Conservation (phyloP, 495 filamentous ascomycete species). For the Neurospora sp. region DNA sequence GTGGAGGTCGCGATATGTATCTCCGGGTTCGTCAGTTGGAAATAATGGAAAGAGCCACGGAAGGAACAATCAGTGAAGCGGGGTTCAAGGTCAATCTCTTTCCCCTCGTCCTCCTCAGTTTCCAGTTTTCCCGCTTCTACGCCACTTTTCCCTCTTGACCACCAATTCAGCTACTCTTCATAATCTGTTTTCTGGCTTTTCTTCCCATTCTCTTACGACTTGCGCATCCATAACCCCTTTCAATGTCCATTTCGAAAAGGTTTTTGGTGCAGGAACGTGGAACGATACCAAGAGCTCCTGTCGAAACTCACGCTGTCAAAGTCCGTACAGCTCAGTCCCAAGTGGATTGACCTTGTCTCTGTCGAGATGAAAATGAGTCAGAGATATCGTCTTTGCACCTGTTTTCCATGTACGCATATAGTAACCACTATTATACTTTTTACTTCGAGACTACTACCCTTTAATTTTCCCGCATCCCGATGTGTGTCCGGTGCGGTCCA, state of each 20-base stretch:
- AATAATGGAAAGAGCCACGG: background rate
- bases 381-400: background rate
- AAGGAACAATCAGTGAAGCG: background rate
- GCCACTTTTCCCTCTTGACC: too few relatives aligned
- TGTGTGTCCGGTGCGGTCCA: background rate
- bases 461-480: background rate
- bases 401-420: background rate
- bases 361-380: background rate
- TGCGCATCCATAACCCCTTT: too few relatives aligned
- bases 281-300: background rate
- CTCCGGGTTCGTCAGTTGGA: background rate
- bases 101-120: background rate
- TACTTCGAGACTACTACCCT: too few relatives aligned
- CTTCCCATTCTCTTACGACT: background rate
- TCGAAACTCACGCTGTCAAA: background rate
- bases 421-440: too few relatives aligned
- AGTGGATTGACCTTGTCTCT: background rate
- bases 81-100: background rate
- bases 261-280: too few relatives aligned
- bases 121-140: too few relatives aligned
- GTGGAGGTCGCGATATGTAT: background rate
- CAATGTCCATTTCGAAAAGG: too few relatives aligned
- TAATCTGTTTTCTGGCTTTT: background rate
- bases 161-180: too few relatives aligned
- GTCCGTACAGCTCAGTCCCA: background rate